Evolutionary conservation across 2,329 filamentous ascomycete genomes (phyloP).

Genomic region (Phoma sp.): DNA sequence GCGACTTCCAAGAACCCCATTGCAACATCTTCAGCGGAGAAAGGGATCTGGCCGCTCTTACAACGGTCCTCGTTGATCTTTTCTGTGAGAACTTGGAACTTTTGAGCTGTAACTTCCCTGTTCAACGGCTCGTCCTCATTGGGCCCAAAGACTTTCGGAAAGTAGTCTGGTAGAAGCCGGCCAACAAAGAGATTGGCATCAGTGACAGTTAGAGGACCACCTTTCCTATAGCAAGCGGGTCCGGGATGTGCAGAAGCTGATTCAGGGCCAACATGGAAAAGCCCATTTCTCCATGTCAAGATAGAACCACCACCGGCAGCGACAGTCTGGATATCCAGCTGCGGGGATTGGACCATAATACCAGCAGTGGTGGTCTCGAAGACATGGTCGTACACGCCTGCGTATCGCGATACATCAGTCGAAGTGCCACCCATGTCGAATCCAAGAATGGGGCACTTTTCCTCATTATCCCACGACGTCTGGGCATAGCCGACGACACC

Average conservation of each 20-base stretch:
- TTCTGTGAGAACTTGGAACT: conserved; percentile 75
- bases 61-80: conserved; percentile 67
- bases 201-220: conserved; percentile 83
- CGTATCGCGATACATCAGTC: conserved; percentile 46
- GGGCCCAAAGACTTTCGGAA: conserved; percentile 88
- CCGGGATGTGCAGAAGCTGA: conserved; percentile 85
- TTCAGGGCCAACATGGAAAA: conserved; percentile 86
- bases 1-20: conserved; percentile 86
- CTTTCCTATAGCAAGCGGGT: conserved; percentile 86
- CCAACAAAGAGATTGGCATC: conserved; percentile 87
- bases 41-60: conserved; percentile 69
- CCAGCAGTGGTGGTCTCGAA: conserved; percentile 45
- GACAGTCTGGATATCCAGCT: conserved; percentile 58
- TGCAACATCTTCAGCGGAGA: conserved; percentile 72
- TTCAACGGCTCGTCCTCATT: conserved; percentile 82
- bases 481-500: conserved; percentile 45
- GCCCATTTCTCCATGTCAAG: conserved; percentile 82
- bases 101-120: conserved; percentile 70
- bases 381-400: conserved; percentile 39
- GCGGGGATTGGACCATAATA: conserved; percentile 37
- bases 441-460: conserved; percentile 38
- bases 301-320: conserved; percentile 83
- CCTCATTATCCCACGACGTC: conserved; percentile 39
- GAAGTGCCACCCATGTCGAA: conserved; percentile 43
- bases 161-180: conserved; percentile 82